These are phyloP conservation scores for Bombardia bombarda DNA, from an alignment of 495 filamentous ascomycete genomes.

Conservation along the genomic window DNA sequence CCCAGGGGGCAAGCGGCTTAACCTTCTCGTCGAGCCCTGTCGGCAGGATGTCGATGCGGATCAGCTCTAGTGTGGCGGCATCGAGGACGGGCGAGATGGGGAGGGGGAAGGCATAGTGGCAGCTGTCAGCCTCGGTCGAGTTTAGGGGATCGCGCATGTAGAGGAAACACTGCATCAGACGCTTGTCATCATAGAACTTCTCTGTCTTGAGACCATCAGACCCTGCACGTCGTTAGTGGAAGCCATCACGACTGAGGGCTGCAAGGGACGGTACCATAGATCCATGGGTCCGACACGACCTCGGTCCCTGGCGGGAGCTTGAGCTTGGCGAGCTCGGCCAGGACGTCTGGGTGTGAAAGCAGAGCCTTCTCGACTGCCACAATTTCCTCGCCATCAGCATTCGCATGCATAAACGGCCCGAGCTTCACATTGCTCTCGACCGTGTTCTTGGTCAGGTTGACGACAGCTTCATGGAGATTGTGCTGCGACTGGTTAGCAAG, in stretches of 20 bases:
- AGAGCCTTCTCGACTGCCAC: constrained; percentile 48
- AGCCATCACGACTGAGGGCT: background rate
- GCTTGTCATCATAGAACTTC: constrained; percentile 43
- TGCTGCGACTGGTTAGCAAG: constrained; percentile 37
- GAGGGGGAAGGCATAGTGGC: constrained; percentile 74
- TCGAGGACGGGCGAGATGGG: constrained; percentile 75
- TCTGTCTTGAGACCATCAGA: constrained; percentile 55
- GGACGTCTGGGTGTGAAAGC: constrained; percentile 48
- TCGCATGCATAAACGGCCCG: constrained; percentile 47
- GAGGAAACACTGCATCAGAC: constrained; percentile 59
- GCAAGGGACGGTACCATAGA: constrained; percentile 47
- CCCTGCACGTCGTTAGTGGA: constrained; percentile 20
- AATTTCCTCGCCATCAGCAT: constrained; percentile 54
- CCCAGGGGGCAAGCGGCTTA: constrained; percentile 45
- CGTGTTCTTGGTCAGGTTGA: constrained; percentile 42
- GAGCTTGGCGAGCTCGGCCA: constrained; percentile 56
- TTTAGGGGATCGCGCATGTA: constrained; percentile 55
- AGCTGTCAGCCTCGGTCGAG: constrained; percentile 51
- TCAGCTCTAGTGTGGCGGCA: constrained; percentile 53
- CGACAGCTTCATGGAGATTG: constrained; percentile 51
- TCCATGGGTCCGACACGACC: constrained; percentile 62
- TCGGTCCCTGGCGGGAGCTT: constrained; percentile 53
- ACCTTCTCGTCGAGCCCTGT: constrained; percentile 55
- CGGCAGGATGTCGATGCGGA: constrained; percentile 51
- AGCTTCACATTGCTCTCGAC: constrained; percentile 55